Base-by-base conservation (phyloP, 768 basidiomycete species). In the Russula griseocarnosa region DNA sequence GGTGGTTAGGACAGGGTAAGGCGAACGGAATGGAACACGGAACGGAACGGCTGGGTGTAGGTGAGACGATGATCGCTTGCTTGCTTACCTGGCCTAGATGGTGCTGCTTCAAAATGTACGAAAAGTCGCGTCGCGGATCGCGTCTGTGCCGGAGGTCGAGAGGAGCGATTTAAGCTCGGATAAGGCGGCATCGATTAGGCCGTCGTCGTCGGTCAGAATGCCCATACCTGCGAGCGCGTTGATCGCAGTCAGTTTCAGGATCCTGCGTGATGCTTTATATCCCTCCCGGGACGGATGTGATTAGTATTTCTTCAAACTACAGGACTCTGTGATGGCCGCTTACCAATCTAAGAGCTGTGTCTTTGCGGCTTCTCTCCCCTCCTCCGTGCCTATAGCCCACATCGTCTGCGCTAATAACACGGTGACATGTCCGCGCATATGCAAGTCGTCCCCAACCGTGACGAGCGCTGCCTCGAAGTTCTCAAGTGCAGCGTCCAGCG, bases 201-300 rank as follows among this genome's bases (percentile, higher is more conserved):
- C 82, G 38, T 88, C 86, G 69, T 96, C 94, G 38, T 80, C 79
- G 3, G 87, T 87, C 58, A 94, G 75, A 60, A 94, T 85, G 13
- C 92, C 94, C 84, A 97, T 93, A n/a, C 89, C 90, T 0, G 90
- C 90, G 1, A 98, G 81, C 0, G 86, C 82, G 52, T 88, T 90
- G 73, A 96, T 89, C 1, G 92, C 92, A 59, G 82, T 79, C 55
- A 94, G 72, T 92, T 65, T 88, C 88, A 0, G 87, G 82, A 71
- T 96, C 90, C 28, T 79, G 74, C 0, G 86, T 79, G 67, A 97
- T 88, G 70, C 94, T 96, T 68, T n/a, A 47, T 68, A 53, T 32
- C 10, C 38, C 3, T 5, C 40, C 36, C 47, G 54, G 58, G 32
- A 52, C 57, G 49, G 55, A 59, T 57, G 18, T 50, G 34, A 55